Conservation (phyloP, 148 eudicot species). For the Nepenthes mirabilis region DNA sequence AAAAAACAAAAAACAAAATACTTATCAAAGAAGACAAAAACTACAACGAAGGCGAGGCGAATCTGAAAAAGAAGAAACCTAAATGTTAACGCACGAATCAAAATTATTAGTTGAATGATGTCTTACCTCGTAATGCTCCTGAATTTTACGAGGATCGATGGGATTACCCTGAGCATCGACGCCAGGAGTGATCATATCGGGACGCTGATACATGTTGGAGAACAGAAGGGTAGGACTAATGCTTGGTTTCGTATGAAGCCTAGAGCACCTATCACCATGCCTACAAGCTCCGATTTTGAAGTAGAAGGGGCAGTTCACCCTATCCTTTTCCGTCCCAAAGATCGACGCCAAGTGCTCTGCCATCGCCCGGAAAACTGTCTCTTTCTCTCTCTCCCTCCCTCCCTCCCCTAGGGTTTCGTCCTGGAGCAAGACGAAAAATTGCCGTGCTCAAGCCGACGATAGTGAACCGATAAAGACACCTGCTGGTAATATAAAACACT, state of each 20-base stretch:
- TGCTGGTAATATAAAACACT: too few relatives aligned
- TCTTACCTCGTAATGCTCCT: constrained; percentile 49
- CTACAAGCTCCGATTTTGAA: constrained; percentile 74
- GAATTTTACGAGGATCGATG: constrained; percentile 54
- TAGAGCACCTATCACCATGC: constrained; percentile 60
- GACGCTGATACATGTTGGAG: constrained; percentile 64
- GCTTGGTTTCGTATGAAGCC: constrained; percentile 64
- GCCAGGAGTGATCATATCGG: constrained; percentile 69
- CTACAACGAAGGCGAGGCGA: too few relatives aligned
- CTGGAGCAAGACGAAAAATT: too few relatives aligned
- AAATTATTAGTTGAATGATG: too few relatives aligned
- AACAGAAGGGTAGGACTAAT: constrained; percentile 51
- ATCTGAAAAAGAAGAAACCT: too few relatives aligned
- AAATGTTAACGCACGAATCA: too few relatives aligned
- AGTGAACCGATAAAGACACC: too few relatives aligned
- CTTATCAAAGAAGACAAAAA: too few relatives aligned
- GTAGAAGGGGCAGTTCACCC: constrained; percentile 70
- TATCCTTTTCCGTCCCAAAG: constrained; percentile 56
- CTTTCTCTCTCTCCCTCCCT: constrained; percentile 7
- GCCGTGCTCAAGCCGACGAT: too few relatives aligned
- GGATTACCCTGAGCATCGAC: constrained; percentile 59
- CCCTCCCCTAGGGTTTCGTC: constrained; percentile 3
- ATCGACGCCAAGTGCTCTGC: constrained; percentile 67
- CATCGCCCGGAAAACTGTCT: constrained; percentile 18
- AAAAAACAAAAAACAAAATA: too few relatives aligned